Percentiles rank a stretch among this genome's conserved stretches.
Conservation (phyloP, 306 rosid species). For the Malus asiatica region DNA sequence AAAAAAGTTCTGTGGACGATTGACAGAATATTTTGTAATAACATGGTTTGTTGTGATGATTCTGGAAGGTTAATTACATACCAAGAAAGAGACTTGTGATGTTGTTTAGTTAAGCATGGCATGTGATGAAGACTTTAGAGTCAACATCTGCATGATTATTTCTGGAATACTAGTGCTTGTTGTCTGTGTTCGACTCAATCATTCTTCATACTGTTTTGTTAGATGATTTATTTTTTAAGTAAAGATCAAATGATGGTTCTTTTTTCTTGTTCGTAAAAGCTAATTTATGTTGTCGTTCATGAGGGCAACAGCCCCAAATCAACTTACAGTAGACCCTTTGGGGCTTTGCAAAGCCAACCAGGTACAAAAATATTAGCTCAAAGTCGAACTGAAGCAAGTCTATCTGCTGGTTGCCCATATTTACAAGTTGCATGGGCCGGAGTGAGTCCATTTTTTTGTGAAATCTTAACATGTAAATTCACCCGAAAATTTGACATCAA, state of each 20-base stretch:
- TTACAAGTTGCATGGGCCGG: too few species aligned
- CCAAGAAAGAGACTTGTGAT: neutral
- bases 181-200: neutral
- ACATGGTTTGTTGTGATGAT: neutral
- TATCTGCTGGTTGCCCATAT: too few species aligned
- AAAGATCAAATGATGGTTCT: neutral
- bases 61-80: neutral
- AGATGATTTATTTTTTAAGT: neutral
- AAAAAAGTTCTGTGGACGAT: neutral
- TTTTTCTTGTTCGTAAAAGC: neutral
- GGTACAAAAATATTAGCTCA: neutral
- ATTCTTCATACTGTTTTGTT: neutral
- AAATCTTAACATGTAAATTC: too few species aligned
- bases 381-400: too few species aligned
- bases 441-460: too few species aligned
- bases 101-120: neutral
- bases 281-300: neutral
- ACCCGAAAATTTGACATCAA: too few species aligned
- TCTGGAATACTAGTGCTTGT: neutral
- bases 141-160: neutral
- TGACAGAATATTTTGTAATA: neutral
- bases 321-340: neutral
- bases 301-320: neutral
- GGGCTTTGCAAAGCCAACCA: neutral
- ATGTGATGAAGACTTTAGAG: neutral